These are phyloP conservation scores for Tanacetum coccineum DNA, from an alignment of 129 eudicot genomes.

Conservation along the genomic window DNA sequence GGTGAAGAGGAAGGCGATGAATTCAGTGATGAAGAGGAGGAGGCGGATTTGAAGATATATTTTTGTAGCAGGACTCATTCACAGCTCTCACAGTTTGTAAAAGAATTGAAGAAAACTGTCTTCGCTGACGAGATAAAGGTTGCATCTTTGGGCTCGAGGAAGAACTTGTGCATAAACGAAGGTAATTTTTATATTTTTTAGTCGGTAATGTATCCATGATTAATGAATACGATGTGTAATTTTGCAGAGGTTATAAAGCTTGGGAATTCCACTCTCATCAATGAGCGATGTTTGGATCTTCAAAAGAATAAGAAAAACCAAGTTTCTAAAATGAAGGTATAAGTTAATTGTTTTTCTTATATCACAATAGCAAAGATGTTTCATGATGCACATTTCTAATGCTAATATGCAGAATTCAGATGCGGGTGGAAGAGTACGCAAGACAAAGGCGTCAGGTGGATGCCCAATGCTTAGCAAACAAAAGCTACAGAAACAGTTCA, in stretches of 20 bases:
- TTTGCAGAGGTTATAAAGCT: constrained; percentile 70
- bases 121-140: constrained; percentile 65
- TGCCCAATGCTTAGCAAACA: constrained; percentile 84
- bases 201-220: background rate
- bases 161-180: constrained; percentile 86
- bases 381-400: constrained; percentile 16
- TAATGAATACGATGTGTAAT: background rate
- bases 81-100: constrained; percentile 86
- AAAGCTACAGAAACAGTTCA: constrained; percentile 61
- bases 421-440: constrained; percentile 48
- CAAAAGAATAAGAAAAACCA: constrained; percentile 67
- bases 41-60: constrained; percentile 54
- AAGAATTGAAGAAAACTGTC: constrained; percentile 76
- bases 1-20: constrained; percentile 52
- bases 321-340: constrained; percentile 74
- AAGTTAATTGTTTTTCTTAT: constrained; percentile 16
- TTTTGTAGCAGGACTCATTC: constrained; percentile 97
- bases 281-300: constrained; percentile 88
- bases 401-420: constrained; percentile 51
- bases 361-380: background rate
- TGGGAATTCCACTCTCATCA: constrained; percentile 60
- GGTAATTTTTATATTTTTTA: constrained; percentile 40
- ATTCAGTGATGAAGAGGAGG: constrained; percentile 47
- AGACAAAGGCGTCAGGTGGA: constrained; percentile 64
- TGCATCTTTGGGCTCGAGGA: constrained; percentile 86